A percentile compares a stretch with the other conserved stretches of the same genome.
phyloP scores from a whole-genome alignment of 225 moss, liverwort and hornwort species.

The Rhytidiadelphus loreus region DNA sequence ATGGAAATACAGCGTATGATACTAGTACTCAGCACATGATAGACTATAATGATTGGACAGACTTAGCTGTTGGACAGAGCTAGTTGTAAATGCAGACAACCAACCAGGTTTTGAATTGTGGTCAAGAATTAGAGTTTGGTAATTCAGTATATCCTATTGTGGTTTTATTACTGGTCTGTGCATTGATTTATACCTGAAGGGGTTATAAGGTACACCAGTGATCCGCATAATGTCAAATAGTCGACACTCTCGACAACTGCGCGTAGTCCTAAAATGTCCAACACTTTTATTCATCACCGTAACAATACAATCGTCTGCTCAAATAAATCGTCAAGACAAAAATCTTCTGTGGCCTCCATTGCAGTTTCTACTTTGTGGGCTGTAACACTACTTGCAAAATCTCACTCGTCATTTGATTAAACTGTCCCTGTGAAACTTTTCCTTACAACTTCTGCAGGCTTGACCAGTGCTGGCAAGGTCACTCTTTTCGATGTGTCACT shows the following conservation, averaged over 20 bases:
- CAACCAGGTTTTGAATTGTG: conserved; percentile 17
- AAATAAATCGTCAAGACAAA: background rate
- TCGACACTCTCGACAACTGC: background rate
- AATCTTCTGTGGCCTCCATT: background rate
- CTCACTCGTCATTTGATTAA: background rate
- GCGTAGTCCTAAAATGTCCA: background rate
- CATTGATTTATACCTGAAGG: background rate
- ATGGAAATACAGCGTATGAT: background rate
- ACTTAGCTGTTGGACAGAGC: conserved; percentile 10
- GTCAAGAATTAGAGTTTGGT: conserved; percentile 2
- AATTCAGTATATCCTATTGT: conserved; percentile 10
- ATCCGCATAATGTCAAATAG: background rate
- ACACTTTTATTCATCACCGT: background rate
- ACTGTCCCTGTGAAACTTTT: conserved; percentile 7
- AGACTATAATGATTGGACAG: background rate
- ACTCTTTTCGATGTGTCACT: background rate
- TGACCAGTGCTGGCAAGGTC: conserved; percentile 17
- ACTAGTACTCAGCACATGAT: background rate
- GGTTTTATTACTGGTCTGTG: background rate
- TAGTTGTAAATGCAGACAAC: conserved; percentile 22
- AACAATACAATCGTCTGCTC: background rate
- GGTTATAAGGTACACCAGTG: background rate
- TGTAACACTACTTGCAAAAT: background rate
- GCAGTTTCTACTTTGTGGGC: background rate
- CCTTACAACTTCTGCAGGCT: conserved; percentile 22